Evolutionary conservation across 2,329 filamentous ascomycete genomes (phyloP).

Genomic region (Zasmidium cellare): DNA sequence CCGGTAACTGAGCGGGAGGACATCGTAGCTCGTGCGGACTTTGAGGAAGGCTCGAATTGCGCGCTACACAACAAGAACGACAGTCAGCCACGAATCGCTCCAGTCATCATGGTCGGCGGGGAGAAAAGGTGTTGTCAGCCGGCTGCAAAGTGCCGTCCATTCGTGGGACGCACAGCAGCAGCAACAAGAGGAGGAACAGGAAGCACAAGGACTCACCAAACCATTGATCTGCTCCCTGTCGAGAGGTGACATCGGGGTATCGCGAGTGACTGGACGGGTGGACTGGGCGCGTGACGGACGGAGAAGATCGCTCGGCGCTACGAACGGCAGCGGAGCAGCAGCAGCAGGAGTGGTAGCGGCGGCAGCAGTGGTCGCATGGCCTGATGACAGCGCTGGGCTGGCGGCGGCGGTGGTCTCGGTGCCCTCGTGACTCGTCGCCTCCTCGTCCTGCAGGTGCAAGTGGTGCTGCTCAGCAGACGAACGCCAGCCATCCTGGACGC

Average conservation of each 20-base stretch:
- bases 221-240: constrained; percentile 78
- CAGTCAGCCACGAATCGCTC: constrained; percentile 3
- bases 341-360: constrained; percentile 10
- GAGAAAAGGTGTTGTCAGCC: not conserved
- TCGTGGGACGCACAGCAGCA: not conserved
- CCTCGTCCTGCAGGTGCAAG: no score
- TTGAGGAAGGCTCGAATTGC: constrained; percentile 94
- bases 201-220: constrained; percentile 59
- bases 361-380: not conserved
- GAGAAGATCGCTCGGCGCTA: constrained; percentile 21
- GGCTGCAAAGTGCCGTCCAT: not conserved
- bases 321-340: constrained; percentile 12
- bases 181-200: not conserved
- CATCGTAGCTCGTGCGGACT: constrained; percentile 95
- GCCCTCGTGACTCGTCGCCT: not conserved
- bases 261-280: constrained; percentile 3
- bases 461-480: not conserved
- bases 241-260: constrained; percentile 42
- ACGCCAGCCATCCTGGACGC: not conserved
- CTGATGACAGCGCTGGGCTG: not conserved
- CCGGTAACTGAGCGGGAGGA: constrained; percentile 91
- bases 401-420: not conserved
- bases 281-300: constrained; percentile 7
- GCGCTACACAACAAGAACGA: constrained; percentile 55
- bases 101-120: not conserved